Base-by-base conservation (phyloP, 805 yeast species). In the Wickerhamomyces alni region DNA sequence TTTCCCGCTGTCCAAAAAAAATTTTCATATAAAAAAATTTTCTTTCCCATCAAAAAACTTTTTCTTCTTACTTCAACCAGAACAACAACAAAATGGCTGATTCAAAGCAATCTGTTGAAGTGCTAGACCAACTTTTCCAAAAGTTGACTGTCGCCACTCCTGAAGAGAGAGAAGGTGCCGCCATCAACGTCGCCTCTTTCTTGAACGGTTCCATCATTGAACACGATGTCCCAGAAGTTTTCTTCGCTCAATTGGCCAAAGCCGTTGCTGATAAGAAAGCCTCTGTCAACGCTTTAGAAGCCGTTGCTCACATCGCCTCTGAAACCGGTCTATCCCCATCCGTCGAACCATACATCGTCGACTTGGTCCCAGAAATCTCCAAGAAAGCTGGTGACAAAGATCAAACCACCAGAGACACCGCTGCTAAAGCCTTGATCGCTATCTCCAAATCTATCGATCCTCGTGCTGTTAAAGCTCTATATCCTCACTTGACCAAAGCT, bases 181-280 rank as follows among this genome's bases (percentile, higher is more conserved):
- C 96, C 62, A 66, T 83, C 59, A 87, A 86, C 65, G 86, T 93
- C 59, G 79, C 98, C 52, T 77, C 93, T 48, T 89, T 93, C 77
- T 77, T 93, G 69, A 91, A 91, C 72, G 94, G 96, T 55, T 86
- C 91, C 63, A 88, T 89, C 71, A 89, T 91, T 66, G 99, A 93
- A 75, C 98, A 93, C 70, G 98, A 91, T 72, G 93, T 88, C 54
- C 98, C 99, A 60, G 81, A 72, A 60, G 80, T 77, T 59, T 88
- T 91, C 78, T 87, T 91, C 68, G 68, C 67, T 48, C 77, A 82
- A 65, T 78, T 93, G 65, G 72, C 75, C 64, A 76, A 75, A 58
- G 80, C 93, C 54, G 72, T 91, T 59, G 70, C 73, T 66, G 77
- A 79, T 79, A 87, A 87, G 80, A 89, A 91, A 77, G 71, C 74